Evolutionary conservation across 148 eudicot species (phyloP).

Genomic region (Silene latifolia): DNA sequence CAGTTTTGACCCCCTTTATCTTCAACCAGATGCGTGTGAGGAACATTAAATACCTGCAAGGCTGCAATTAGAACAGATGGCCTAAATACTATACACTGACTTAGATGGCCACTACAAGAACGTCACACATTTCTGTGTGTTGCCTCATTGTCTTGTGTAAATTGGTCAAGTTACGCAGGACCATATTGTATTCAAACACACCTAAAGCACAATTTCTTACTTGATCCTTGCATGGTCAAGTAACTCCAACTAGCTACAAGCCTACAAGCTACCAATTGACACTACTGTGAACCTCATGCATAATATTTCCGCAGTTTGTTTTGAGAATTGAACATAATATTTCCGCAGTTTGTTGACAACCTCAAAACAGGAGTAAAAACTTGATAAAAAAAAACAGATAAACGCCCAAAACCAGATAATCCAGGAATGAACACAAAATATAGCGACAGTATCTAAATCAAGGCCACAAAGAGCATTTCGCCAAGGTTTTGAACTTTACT

Average conservation of each 20-base stretch:
- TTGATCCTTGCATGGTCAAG: background rate
- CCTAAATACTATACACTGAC: background rate
- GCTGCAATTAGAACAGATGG: conserved; percentile 38
- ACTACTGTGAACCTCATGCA: no score
- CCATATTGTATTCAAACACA: no score
- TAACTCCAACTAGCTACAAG: background rate
- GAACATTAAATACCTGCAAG: conserved; percentile 95
- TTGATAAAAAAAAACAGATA: no score
- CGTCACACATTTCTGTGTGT: background rate
- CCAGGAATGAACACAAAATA: no score
- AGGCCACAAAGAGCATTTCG: no score
- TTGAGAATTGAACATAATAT: no score
- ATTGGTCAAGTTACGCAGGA: background rate
- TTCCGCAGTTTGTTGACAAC: no score
- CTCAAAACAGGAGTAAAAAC: no score
- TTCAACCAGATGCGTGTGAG: conserved; percentile 92
- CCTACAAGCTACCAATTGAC: background rate
- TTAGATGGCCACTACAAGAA: background rate
- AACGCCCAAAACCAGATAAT: no score
- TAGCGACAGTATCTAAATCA: no score
- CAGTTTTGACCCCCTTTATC: conserved; percentile 99
- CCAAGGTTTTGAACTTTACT: no score
- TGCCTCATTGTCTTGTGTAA: background rate
- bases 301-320: no score
- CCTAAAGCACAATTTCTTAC: background rate